Evolutionary conservation across 352 stramenopile species (phyloP), one percentile per base, ranked within the genome.

Genomic region (Pythium sukuiense): DNA sequence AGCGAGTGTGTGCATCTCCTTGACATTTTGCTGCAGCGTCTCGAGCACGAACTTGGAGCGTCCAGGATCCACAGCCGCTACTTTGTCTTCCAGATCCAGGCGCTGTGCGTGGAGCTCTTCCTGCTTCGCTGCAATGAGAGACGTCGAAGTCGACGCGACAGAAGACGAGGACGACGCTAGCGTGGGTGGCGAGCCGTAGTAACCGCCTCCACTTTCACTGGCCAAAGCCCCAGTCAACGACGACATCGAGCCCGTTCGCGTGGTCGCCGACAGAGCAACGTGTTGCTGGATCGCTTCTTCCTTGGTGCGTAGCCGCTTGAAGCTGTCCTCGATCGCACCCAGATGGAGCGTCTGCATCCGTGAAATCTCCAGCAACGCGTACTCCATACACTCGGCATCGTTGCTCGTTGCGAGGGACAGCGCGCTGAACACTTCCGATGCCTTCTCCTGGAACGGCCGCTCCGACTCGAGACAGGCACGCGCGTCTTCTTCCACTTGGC

Each of bases 271-370:
- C 30, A 49, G 20, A 3, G 53, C 58, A 37, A 72, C 71, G 45
- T 76, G 76, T 26, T 65, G 48, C 20, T 80, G 54, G 2, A 90
- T 65, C 27, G 71, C 69, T 26, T 87, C 73, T 64, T 90, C 83
- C 27, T 81, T 83, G 60, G 65, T 33, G 0, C 72, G 74, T 20
- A 95, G 62, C 24, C 86, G 83, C 26, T 64, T 57, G 63, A 93
- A 95, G 5, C 80, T 77, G 53, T 90, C 81, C 61, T 95, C 86
- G 39, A 95, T 89, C 13, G 79, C 81, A 2, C 81, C 83, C 13
- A 95, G 59, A 29, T 93, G 78, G 24, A 92, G 70, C 50, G 80
- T 90, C 69, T 93, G 84, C 86, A 92, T 95, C 55, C 86, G 83
- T 9, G 90, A 81, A 50, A 89, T 73, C 61, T 95, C 86, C 20